Evolutionary conservation across 768 basidiomycete genomes (phyloP).

Genomic region (Panus rudis): DNA sequence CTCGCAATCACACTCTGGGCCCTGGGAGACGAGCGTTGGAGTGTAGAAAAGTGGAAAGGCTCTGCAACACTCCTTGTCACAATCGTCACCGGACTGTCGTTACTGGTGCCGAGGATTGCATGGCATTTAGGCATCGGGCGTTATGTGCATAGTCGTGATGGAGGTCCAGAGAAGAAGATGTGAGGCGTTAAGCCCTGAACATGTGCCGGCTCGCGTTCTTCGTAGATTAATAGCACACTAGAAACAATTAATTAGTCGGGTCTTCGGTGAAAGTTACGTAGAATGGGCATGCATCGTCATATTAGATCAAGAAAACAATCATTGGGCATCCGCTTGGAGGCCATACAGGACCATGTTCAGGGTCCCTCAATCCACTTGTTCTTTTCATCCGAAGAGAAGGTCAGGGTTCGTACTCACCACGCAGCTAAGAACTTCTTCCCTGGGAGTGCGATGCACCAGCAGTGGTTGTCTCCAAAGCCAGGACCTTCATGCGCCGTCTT

Average conservation of each 20-base stretch:
- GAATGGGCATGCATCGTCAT: constrained; percentile 45
- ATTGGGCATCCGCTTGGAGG: constrained; percentile 48
- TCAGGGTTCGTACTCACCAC: too few relatives aligned
- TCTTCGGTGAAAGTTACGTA: not conserved
- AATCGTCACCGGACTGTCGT: constrained; percentile 49
- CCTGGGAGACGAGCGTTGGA: constrained; percentile 63
- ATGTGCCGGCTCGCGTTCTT: not conserved
- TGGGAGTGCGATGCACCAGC: not conserved
- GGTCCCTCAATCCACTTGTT: constrained; percentile 73
- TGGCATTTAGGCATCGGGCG: constrained; percentile 75
- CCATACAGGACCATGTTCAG: constrained; percentile 25
- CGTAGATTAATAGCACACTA: constrained; percentile 3
- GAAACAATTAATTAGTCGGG: constrained; percentile 1
- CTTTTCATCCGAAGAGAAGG: constrained; percentile 47
- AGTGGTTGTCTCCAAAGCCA: not conserved
- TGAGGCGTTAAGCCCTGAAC: not conserved
- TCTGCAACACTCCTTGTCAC: constrained; percentile 62
- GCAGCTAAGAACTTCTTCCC: not conserved
- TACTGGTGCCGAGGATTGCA: constrained; percentile 62
- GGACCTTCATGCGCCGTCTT: constrained; percentile 13
- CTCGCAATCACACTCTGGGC: constrained; percentile 67
- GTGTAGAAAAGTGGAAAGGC: constrained; percentile 47
- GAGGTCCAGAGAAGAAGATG: constrained; percentile 17
- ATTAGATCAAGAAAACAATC: constrained; percentile 87
- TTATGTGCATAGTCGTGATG: constrained; percentile 63